Base-by-base conservation (phyloP, 1,284 basidiomycete genomes). In the Cutaneotrichosporon cavernicola region DNA sequence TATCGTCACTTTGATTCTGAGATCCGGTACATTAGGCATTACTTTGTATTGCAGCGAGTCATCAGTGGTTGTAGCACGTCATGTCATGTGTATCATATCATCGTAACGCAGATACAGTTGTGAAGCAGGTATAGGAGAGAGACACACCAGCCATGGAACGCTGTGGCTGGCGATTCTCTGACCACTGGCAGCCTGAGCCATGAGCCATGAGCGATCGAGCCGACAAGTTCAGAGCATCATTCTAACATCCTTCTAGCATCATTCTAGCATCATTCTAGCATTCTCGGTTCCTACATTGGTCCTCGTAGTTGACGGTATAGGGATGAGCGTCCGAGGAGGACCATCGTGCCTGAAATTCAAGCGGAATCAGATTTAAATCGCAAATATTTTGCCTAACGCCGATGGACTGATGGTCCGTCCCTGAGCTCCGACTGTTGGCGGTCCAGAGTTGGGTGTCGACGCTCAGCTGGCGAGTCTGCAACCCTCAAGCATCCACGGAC, bases 401-500 rank as follows among this genome's bases (percentile, higher is more conserved):
- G 51, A 53, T 32, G 30, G 51, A 14, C 1, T 16, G 30, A 11
- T 51, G 50, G 30, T 30, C 51, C 51, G 30, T 30, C 51, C 51
- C 51, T 53, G 51, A 53, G 30, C 5, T 16, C 9, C 30, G 51
- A 4, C 31, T 32, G 51, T 18, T 8, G 14, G 30, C 31, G 14
- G 30, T 13, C 18, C 26, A 53, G 51, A 53, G 51, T 53, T 51
- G 43, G 43, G 43, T 53, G 51, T 53, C 51, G 51, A 53, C 31
- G 51, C 16, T 53, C 49, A 50, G 49, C 49, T 50, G 49, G 30
- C 31, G 51, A 53, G 51, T 36, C 38, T 56, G 55, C 38, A 56
- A 40, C 55, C 55, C 21, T 56, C 55, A 56, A 56, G 55, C 55
- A 56, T 56, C 55, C 55, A 38, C 55, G 53, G 53, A 56, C 53